phyloP scores from a whole-genome alignment of 169 alveolate species.

The Eimeria zaria region DNA sequence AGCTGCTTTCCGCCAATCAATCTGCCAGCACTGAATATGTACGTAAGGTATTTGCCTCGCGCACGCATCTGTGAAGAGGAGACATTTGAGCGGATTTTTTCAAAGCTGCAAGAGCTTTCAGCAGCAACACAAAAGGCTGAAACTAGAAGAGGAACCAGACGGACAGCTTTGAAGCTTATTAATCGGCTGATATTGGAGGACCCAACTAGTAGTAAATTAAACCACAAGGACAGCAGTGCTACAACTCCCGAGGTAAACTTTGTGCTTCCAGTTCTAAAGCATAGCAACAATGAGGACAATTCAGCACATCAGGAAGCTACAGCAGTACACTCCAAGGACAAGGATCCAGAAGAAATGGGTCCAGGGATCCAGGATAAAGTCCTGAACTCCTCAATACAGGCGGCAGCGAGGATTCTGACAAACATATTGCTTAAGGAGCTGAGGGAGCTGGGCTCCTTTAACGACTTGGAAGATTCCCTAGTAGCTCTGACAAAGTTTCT shows the following conservation, averaged over 20 bases:
- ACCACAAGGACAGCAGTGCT: not conserved
- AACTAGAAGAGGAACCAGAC: not conserved
- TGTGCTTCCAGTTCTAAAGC: not conserved
- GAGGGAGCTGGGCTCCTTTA: not conserved
- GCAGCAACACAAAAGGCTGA: slow-evolving; percentile 45
- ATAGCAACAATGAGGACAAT: not conserved
- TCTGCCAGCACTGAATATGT: slow-evolving; percentile 37
- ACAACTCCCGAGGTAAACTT: not conserved
- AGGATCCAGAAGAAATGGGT: not conserved
- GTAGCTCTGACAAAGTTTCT: slow-evolving; percentile 31
- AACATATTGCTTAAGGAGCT: slow-evolving; percentile 12
- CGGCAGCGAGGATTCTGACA: slow-evolving; percentile 57
- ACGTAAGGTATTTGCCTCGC: slow-evolving; percentile 12
- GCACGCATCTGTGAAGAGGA: slow-evolving; percentile 9
- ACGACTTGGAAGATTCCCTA: slow-evolving; percentile 32
- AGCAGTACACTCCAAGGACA: not conserved
- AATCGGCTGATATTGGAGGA: slow-evolving; percentile 14
- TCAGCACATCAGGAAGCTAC: not conserved
- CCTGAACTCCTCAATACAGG: not conserved
- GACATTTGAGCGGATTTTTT: not conserved
- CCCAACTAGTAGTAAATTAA: not conserved
- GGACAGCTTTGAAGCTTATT: slow-evolving; percentile 34
- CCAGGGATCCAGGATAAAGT: not conserved
- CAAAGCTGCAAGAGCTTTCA: slow-evolving; percentile 25
- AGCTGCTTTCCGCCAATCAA: not conserved